Percentiles rank a stretch among this genome's conserved stretches.
phyloP scores from a whole-genome alignment of 2,329 filamentous ascomycete genomes.

The Penicillium frequentans region DNA sequence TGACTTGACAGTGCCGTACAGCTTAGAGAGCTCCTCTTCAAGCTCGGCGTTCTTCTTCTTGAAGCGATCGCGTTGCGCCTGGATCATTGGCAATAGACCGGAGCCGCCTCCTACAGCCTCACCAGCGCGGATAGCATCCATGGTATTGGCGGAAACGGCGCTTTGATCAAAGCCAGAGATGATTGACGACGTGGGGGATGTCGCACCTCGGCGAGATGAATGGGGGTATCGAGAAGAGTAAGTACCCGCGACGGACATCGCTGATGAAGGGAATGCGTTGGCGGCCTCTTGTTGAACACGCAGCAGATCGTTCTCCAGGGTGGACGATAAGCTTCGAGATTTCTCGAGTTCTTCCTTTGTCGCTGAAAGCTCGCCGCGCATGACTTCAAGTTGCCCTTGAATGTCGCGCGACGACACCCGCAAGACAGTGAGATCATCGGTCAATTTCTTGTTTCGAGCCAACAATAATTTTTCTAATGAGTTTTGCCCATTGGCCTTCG shows the following conservation, averaged over 20 bases:
- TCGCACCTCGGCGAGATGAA: constrained; percentile 66
- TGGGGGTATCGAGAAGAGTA: constrained; percentile 78
- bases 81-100: constrained; percentile 95
- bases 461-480: constrained; percentile 88
- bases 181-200: constrained; percentile 94
- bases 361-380: constrained; percentile 80
- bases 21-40: constrained; percentile 84
- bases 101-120: constrained; percentile 72
- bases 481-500: constrained; percentile 65
- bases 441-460: constrained; percentile 92
- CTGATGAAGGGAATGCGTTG: constrained; percentile 78
- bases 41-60: constrained; percentile 93
- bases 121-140: constrained; percentile 64
- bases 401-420: constrained; percentile 93
- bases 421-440: constrained; percentile 88
- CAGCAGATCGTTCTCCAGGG: constrained; percentile 87
- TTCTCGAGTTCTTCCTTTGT: constrained; percentile 86
- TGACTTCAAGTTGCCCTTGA: constrained; percentile 71
- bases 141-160: constrained; percentile 48
- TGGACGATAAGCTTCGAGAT: constrained; percentile 79
- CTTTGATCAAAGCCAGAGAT: constrained; percentile 92
- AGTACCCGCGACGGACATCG: constrained; percentile 89
- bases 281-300: constrained; percentile 81
- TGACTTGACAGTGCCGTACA: constrained; percentile 77
- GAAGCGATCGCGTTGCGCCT: constrained; percentile 95